Evolutionary conservation across 2,329 filamentous ascomycete species (phyloP), one percentile per base, ranked within the genome.

Genomic region (Pyrenophora seminiperda): DNA sequence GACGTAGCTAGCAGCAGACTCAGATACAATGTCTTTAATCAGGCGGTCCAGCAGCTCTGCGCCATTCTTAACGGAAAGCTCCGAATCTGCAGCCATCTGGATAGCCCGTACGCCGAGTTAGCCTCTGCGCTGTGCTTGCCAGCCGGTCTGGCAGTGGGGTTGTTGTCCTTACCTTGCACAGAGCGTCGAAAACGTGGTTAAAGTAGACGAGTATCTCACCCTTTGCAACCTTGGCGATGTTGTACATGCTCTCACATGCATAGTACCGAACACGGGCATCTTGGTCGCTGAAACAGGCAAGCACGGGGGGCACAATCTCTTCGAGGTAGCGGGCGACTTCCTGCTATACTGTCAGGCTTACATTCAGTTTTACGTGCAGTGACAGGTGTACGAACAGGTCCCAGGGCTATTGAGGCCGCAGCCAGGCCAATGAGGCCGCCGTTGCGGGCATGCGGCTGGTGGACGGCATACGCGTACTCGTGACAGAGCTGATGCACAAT

Each of bases 191-290:
- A 57, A 99, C 94, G 66, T 95, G 89, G 75, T 99, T 99, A 76
- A 99, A 99, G 79, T 96, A 99, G 32, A 95, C 84, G 59, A 99
- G 76, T 15, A 99, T 94, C 75, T 99, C 94, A 30, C 95, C 94
- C 76, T 99, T 99, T 53, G 93, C 94, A 39, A 99, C 94, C 77
- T 99, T 99, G 68, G 94, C 92, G 70, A 99, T 99, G 75, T 99
- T 99, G 77, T 99, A 99, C 94, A 99, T 99, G 74, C 92, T 95
- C 78, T 99, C 94, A 76, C 94, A 99, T 18, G 94, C 94, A 76
- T 99, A 99, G 74, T 99, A 99, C 58, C 94, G 85, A 24, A 97
- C 94, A 50, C 94, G 85, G 20, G 94, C 92, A 87, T 99, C 94
- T 78, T 97, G 94, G 64, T 99, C 95, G 50, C 90, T 90, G 75